Evolutionary conservation across 1,284 basidiomycete species (phyloP).

Genomic region (Mycena sp.): DNA sequence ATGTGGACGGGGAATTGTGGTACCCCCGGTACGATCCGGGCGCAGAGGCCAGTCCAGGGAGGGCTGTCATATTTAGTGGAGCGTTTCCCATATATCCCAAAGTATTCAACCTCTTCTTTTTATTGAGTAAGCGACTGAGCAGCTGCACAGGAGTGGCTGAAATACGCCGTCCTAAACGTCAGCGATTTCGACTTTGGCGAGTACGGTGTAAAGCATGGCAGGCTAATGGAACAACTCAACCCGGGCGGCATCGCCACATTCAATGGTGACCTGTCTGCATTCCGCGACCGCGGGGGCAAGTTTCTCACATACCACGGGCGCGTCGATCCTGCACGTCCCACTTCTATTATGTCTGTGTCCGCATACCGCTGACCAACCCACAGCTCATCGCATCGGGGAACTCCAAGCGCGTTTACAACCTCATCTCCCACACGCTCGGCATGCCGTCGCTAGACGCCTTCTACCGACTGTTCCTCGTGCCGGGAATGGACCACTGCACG

Average conservation of each 20-base stretch:
- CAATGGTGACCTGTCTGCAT: constrained; percentile 32
- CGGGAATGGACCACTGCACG: constrained; percentile 29
- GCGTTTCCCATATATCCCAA: neutral
- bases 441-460: constrained; percentile 18
- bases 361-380: neutral
- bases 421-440: constrained; percentile 24
- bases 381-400: constrained; percentile 30
- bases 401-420: constrained; percentile 30
- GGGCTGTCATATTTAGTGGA: constrained; percentile 11
- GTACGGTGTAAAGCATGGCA: neutral
- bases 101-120: neutral
- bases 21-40: constrained; percentile 30
- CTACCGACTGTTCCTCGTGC: constrained; percentile 28
- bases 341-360: neutral
- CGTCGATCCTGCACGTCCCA: constrained; percentile 21
- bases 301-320: constrained; percentile 35
- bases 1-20: constrained; percentile 2
- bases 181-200: constrained; percentile 21
- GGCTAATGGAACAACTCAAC: constrained; percentile 18
- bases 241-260: constrained; percentile 31
- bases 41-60: neutral
- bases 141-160: constrained; percentile 12
- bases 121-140: neutral
- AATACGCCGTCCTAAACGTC: constrained; percentile 24
- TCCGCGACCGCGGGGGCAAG: too few species aligned